phyloP scores from a whole-genome alignment of 2,329 filamentous ascomycete species.

The Hypoxylon sp. region DNA sequence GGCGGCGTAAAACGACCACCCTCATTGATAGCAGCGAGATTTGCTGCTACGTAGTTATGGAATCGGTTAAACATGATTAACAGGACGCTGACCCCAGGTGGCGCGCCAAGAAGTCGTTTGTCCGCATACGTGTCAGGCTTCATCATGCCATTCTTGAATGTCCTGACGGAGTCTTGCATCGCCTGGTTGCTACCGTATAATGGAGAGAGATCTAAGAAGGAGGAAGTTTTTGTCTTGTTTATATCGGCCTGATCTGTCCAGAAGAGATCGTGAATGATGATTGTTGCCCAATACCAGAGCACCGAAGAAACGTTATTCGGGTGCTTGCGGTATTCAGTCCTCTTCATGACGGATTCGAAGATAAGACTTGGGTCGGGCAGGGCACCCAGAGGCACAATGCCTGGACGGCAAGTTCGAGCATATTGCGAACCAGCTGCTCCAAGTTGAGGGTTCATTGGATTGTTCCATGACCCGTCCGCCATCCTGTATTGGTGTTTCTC shows the following conservation, averaged over 20 bases:
- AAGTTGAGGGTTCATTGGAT: constrained; percentile 74
- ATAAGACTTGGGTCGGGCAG: constrained; percentile 76
- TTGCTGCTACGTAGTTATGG: constrained; percentile 87
- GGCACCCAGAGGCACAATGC: constrained; percentile 72
- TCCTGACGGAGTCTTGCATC: constrained; percentile 76
- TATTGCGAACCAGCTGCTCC: constrained; percentile 79
- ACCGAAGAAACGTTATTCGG: constrained; percentile 81
- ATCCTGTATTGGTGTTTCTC: constrained; percentile 75
- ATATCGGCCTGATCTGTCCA: constrained; percentile 75
- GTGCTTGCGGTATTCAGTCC: constrained; percentile 68
- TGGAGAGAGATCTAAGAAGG: constrained; percentile 79
- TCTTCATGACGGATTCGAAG: constrained; percentile 74
- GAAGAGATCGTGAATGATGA: constrained; percentile 82
- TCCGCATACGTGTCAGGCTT: constrained; percentile 82
- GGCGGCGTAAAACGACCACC: constrained; percentile 82
- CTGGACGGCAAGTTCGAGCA: constrained; percentile 73
- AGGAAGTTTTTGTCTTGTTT: constrained; percentile 71
- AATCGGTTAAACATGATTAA: constrained; percentile 87
- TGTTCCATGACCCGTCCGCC: constrained; percentile 81
- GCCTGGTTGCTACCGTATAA: constrained; percentile 78
- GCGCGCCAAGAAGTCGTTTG: constrained; percentile 77
- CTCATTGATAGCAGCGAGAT: constrained; percentile 89
- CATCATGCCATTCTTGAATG: constrained; percentile 77
- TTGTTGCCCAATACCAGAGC: constrained; percentile 80
- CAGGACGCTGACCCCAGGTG: constrained; percentile 78